These are phyloP conservation scores for Exophiala oligosperma DNA, from an alignment of 2,329 filamentous ascomycete species.

Conservation along the genomic window DNA sequence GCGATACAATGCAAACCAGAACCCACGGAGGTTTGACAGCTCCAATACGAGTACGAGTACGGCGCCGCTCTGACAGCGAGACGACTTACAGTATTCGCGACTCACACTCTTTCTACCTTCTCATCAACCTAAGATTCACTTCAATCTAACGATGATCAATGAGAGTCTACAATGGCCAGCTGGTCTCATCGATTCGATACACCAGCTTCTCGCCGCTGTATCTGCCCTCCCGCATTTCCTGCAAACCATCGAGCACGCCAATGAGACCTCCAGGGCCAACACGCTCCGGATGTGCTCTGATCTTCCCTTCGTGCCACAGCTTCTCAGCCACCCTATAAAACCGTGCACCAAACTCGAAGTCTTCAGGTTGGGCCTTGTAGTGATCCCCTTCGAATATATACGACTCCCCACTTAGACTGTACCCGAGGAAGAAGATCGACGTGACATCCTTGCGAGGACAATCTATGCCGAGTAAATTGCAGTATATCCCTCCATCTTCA, in stretches of 20 bases:
- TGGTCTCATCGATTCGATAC: background rate
- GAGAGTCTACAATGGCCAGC: no score
- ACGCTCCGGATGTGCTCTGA: background rate
- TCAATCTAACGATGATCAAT: no score
- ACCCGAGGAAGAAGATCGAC: background rate
- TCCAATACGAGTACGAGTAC: no score
- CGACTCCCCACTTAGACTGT: background rate
- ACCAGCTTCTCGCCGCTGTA: background rate
- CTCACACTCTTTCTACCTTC: no score
- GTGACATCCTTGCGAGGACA: background rate
- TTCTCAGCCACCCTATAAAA: background rate
- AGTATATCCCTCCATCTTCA: background rate
- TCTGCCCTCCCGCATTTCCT: background rate
- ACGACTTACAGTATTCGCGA: no score
- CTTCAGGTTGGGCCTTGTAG: background rate
- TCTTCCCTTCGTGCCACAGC: background rate
- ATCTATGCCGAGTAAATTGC: background rate
- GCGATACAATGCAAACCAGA: no score
- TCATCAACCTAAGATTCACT: no score
- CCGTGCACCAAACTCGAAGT: background rate
- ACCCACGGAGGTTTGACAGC: no score
- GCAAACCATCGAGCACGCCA: background rate
- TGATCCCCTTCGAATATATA: background rate
- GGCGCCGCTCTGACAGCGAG: no score
- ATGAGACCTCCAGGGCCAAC: background rate